Evolutionary conservation across 768 basidiomycete species (phyloP).

Genomic region (Pleurotus sapidus): DNA sequence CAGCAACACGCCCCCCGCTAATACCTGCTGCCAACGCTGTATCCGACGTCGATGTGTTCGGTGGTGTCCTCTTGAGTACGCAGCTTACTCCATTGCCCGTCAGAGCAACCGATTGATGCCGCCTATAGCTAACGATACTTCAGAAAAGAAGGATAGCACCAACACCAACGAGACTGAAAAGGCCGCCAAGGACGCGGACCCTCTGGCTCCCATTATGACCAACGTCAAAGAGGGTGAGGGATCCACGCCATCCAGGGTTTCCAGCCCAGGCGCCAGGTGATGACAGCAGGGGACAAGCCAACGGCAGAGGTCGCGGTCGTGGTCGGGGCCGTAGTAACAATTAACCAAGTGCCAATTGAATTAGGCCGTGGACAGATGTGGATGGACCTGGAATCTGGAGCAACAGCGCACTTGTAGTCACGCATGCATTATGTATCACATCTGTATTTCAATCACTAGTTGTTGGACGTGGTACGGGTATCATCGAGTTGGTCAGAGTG

Average conservation of each 20-base stretch:
- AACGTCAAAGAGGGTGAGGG: background rate
- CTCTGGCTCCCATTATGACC: no score
- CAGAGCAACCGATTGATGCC: background rate
- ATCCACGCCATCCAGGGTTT: slow-evolving; percentile 1
- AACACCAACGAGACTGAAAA: background rate
- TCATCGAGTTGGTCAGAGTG: no score
- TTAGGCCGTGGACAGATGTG: background rate
- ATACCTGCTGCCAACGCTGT: background rate
- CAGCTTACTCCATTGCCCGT: background rate
- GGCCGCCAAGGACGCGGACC: no score
- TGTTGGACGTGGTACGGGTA: no score
- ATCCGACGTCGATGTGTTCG: background rate
- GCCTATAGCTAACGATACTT: background rate
- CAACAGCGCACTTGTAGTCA: no score
- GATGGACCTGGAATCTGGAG: background rate
- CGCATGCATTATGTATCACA: no score
- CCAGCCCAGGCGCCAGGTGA: slow-evolving; percentile 3
- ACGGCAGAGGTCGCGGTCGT: background rate
- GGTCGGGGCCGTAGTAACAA: background rate
- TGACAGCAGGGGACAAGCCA: background rate
- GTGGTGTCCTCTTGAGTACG: background rate
- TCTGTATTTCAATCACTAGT: no score
- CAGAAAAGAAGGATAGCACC: background rate
- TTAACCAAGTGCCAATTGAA: background rate
- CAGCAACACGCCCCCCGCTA: background rate